Base-by-base conservation (phyloP, 1,284 basidiomycete species). In the Boletellus deceptivus region DNA sequence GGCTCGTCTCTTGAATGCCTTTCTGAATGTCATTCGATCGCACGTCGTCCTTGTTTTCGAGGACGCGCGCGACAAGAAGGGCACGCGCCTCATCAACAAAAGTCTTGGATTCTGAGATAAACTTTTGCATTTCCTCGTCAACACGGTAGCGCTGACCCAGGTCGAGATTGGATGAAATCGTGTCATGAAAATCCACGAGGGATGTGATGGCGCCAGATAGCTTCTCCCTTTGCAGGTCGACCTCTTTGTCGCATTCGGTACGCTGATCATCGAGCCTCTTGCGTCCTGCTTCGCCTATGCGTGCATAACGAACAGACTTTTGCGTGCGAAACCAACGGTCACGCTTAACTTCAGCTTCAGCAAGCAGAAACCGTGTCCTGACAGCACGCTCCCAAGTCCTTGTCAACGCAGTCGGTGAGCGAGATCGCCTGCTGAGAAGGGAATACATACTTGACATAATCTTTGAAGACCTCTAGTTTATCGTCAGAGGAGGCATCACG, bases 371-470 rank as follows among this genome's bases (percentile, higher is more conserved):
- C 27, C 49, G 61, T 40, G 68, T 47, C 43, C 67, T 56, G 48
- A 67, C 62, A 2, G 55, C 64, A 46, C 65, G 68, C 27, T 69
- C 68, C 62, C 57, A 69, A 4, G 52, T 33, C 53, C 65, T 67
- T 52, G 17, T 39, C 29, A 25, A 52, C 27, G 16, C 22, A 22
- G 33, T 52, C 6, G 10, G 41, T 53, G 18, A 55, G 44, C 17
- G n/a, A 13, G 35, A 14, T 3, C 6, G 9, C 18, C 22, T 24
- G 33, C 31, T 24, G 33, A 24, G 2, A 20, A 40, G 3, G 35
- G 10, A 16, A 17, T 22, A 52, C 63, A 9, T 53, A 70, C 65
- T 58, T 67, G 46, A 65, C 17, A 42, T 65, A 69, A 49, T 67
- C 65, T 34, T 57, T 70, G 10, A 69, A 64, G 16, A 47, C 9